Conservation (phyloP, 140 eudicot species). For the Ambrosia hybrid region DNA sequence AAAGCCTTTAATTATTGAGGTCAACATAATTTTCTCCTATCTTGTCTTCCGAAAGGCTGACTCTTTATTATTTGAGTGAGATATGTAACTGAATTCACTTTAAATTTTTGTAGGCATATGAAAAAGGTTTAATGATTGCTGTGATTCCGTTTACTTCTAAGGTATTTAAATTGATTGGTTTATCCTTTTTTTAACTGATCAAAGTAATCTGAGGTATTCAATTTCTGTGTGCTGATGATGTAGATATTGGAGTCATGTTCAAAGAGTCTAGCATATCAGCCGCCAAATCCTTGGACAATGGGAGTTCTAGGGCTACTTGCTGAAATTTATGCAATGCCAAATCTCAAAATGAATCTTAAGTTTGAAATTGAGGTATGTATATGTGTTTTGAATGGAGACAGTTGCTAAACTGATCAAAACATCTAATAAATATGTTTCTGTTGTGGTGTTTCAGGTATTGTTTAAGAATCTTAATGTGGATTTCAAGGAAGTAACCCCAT, state of each 20-base stretch:
- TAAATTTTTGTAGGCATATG: conserved; percentile 68
- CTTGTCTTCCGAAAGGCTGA: not conserved
- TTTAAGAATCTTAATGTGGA: conserved; percentile 78
- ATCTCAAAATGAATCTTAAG: conserved; percentile 95
- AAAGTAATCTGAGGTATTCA: conserved; percentile 11
- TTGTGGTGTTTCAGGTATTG: conserved; percentile 59
- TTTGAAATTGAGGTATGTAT: conserved; percentile 87
- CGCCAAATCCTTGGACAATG: conserved; percentile 99
- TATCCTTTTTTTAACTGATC: not conserved
- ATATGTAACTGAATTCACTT: not conserved
- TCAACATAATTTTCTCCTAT: conserved; percentile 10
- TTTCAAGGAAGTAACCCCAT: conserved; percentile 74
- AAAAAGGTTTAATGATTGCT: conserved; percentile 94
- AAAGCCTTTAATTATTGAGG: conserved; percentile 86
- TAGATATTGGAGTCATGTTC: conserved; percentile 86
- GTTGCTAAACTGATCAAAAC: not conserved
- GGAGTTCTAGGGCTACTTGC: conserved; percentile 82
- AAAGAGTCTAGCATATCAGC: conserved; percentile 85
- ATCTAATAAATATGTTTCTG: not conserved
- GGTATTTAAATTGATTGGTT: conserved; percentile 37
- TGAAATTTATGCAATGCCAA: conserved; percentile 97
- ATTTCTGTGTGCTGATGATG: conserved; percentile 12
- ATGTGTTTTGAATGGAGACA: not conserved
- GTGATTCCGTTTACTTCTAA: conserved; percentile 91
- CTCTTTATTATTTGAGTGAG: not conserved